A percentile compares a stretch with the other conserved stretches of the same genome.
These are phyloP conservation scores for Flaveria trinervia DNA, from an alignment of 129 eudicot genomes.

Conservation along the genomic window DNA sequence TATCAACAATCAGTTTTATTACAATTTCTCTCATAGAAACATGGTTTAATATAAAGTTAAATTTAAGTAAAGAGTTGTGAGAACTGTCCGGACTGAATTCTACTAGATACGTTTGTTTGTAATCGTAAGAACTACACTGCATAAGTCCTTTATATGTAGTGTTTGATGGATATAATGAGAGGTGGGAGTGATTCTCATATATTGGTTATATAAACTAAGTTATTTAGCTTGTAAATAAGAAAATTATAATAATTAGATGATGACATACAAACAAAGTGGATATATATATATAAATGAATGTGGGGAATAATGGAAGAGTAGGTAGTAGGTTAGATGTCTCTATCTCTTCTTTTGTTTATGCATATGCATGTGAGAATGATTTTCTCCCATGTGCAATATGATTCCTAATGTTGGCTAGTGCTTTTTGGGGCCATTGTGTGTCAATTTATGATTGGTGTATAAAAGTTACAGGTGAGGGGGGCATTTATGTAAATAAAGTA, in stretches of 20 bases:
- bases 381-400: slow-evolving; percentile 26
- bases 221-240: background rate
- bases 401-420: slow-evolving; percentile 11
- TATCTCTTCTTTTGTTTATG: slow-evolving; percentile 19
- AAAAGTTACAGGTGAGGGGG: slow-evolving; percentile 13
- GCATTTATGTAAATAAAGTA: background rate
- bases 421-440: slow-evolving; percentile 32
- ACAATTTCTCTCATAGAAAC: too few relatives aligned
- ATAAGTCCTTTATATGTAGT: too few relatives aligned
- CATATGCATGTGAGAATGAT: slow-evolving; percentile 31
- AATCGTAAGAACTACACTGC: too few relatives aligned
- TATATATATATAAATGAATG: background rate
- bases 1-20: background rate
- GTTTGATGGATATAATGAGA: background rate
- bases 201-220: background rate
- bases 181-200: too few relatives aligned
- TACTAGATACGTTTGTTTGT: too few relatives aligned
- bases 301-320: slow-evolving; percentile 17
- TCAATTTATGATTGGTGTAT: slow-evolving; percentile 14
- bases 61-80: too few relatives aligned
- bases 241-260: slow-evolving; percentile 9
- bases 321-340: slow-evolving; percentile 29
- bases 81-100: too few relatives aligned
- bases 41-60: too few relatives aligned
- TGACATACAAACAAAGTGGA: background rate